Base-by-base conservation (phyloP, 495 filamentous ascomycete species). In the Penicillium alfredii region DNA sequence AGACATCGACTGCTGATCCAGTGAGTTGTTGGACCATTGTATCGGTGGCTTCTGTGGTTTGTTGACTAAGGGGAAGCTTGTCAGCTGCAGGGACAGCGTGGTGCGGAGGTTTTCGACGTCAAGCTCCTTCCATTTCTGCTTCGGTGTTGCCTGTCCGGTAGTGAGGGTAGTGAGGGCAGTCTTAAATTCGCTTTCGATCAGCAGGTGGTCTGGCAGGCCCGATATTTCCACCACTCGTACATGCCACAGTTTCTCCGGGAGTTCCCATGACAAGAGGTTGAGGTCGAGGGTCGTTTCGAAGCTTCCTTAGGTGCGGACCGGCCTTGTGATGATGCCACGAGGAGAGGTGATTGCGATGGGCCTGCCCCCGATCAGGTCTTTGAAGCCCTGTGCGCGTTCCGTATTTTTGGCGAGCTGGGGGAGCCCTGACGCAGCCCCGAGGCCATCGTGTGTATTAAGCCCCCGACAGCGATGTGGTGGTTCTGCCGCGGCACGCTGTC, bases 371-470 rank as follows among this genome's bases (percentile, higher is more conserved):
- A n/a, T n/a, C n/a, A n/a, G n/a, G n/a, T n/a, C n/a, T n/a, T n/a
- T n/a, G n/a, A n/a, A n/a, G n/a, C n/a, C n/a, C n/a, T n/a, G n/a
- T n/a, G n/a, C n/a, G n/a, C n/a, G n/a, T n/a, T n/a, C n/a, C n/a
- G n/a, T n/a, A n/a, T n/a, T n/a, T n/a, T n/a, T n/a, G n/a, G n/a
- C n/a, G n/a, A n/a, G n/a, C n/a, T n/a, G n/a, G n/a, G n/a, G n/a
- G n/a, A n/a, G n/a, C n/a, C n/a, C n/a, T n/a, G n/a, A n/a, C n/a
- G n/a, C 46, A 10, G 36, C 40, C 44, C 39, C 51, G 6, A 29
- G 28, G 6, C 38, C 41, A 35, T 58, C 32, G 21, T 53, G 35
- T 9, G 48, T 33, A 19, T 59, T 59, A 55, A 50, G 33, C 56
- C 52, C 11, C 48, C 49, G 1, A 59, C 4, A 3, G 56, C 11